Evolutionary conservation across 768 basidiomycete genomes (phyloP).

Genomic region (Multifurca ochricompacta): DNA sequence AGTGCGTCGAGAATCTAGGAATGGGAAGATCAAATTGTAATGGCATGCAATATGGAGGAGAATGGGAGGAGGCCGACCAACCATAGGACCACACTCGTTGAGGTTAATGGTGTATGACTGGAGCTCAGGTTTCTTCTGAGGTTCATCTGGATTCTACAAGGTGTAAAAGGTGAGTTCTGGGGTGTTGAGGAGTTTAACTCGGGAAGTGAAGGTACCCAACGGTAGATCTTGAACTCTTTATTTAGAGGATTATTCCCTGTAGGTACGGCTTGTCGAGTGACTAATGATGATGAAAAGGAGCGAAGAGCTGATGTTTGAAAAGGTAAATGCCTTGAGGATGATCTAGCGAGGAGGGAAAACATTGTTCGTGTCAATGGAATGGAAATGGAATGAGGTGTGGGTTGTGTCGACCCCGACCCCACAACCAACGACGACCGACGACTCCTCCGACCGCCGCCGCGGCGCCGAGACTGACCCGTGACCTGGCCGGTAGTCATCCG

Average conservation of each 20-base stretch:
- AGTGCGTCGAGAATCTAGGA: slow-evolving; percentile 78
- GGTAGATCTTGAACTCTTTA: slow-evolving; percentile 98
- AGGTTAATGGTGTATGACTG: slow-evolving; percentile 91
- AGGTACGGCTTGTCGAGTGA: slow-evolving; percentile 37
- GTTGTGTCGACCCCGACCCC: no score
- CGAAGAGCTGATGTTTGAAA: slow-evolving; percentile 5
- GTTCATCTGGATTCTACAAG: slow-evolving; percentile 85
- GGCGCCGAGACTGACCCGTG: no score
- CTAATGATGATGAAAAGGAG: slow-evolving; percentile 27
- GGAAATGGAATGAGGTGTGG: not conserved
- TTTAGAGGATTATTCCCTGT: slow-evolving; percentile 60
- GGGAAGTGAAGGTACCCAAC: slow-evolving; percentile 63
- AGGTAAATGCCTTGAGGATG: not conserved
- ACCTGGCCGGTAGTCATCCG: no score
- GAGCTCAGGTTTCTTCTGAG: slow-evolving; percentile 80
- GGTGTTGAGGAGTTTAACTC: not conserved
- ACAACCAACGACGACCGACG: no score
- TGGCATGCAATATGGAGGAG: not conserved
- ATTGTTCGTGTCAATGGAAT: slow-evolving; percentile 22
- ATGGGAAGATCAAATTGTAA: not conserved
- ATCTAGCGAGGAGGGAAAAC: slow-evolving; percentile 5
- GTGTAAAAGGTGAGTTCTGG: slow-evolving; percentile 2
- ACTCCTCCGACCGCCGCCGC: not conserved
- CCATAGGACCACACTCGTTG: slow-evolving; percentile 94
- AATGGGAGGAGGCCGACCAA: slow-evolving; percentile 28